phyloP scores from a whole-genome alignment of 2,329 filamentous ascomycete species.

The Colletotrichum sp. region DNA sequence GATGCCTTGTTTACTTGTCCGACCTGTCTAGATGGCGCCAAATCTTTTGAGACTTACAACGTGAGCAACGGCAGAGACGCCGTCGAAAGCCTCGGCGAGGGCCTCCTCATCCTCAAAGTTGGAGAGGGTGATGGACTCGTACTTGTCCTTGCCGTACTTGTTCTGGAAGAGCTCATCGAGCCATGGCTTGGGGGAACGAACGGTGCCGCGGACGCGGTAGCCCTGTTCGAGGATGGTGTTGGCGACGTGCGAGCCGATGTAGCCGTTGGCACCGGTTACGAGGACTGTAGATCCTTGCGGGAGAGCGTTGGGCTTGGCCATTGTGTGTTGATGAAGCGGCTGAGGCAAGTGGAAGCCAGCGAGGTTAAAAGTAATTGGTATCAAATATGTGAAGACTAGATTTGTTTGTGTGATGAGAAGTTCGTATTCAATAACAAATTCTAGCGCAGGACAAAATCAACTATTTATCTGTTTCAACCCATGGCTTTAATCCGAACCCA shows the following conservation, averaged over 20 bases:
- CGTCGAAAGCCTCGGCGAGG: slow-evolving; percentile 30
- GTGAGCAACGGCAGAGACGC: slow-evolving; percentile 11
- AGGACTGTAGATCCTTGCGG: slow-evolving; percentile 37
- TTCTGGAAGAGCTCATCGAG: slow-evolving; percentile 30
- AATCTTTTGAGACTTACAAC: slow-evolving; percentile 20
- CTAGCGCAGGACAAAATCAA: background rate
- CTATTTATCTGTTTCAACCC: background rate
- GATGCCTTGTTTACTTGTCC: slow-evolving; percentile 35
- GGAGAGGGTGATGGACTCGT: slow-evolving; percentile 35
- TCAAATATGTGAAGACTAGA: background rate
- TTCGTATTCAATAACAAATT: background rate
- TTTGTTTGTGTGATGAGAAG: background rate
- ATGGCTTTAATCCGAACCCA: background rate
- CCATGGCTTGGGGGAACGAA: slow-evolving; percentile 38
- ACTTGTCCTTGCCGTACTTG: slow-evolving; percentile 34
- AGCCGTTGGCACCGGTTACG: slow-evolving; percentile 46
- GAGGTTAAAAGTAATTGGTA: background rate
- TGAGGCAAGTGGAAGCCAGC: background rate
- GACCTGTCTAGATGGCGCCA: background rate
- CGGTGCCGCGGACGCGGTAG: slow-evolving; percentile 50
- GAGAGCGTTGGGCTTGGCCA: slow-evolving; percentile 20
- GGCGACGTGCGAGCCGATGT: slow-evolving; percentile 43
- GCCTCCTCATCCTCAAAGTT: slow-evolving; percentile 32
- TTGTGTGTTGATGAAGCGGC: background rate
- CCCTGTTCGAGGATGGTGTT: slow-evolving; percentile 40